phyloP scores from a whole-genome alignment of 1,284 basidiomycete genomes.

The Phaffia rhodozyma region DNA sequence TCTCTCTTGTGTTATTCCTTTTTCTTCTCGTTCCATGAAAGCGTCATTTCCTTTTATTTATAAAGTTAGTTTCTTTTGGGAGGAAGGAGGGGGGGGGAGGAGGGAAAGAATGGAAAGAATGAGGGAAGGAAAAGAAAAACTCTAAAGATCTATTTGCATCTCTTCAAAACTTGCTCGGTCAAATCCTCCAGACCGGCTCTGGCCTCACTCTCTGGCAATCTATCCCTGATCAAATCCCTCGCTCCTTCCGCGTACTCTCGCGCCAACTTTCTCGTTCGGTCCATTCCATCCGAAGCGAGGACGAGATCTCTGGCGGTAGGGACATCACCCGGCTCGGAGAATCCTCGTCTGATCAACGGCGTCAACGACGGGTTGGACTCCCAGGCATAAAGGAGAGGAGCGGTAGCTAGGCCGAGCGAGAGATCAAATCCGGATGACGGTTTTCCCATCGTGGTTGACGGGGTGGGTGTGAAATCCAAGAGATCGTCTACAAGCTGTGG shows the following conservation, averaged over 20 bases:
- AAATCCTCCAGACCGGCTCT: constrained; percentile 50
- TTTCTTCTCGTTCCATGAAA: too few relatives aligned
- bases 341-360: constrained; percentile 73
- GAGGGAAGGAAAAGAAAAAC: too few relatives aligned
- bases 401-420: constrained; percentile 75
- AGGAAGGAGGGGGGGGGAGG: too few relatives aligned
- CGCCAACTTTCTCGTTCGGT: constrained; percentile 68
- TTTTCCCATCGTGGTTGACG: constrained; percentile 58
- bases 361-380: constrained; percentile 69
- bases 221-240: constrained; percentile 47
- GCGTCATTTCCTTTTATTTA: too few relatives aligned
- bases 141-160: constrained; percentile 31
- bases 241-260: constrained; percentile 66
- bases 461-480: constrained; percentile 64
- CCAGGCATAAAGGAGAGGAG: constrained; percentile 87
- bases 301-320: constrained; percentile 66
- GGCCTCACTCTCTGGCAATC: constrained; percentile 73
- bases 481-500: constrained; percentile 81
- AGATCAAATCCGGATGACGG: constrained; percentile 72
- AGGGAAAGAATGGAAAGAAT: too few relatives aligned
- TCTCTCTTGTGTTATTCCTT: too few relatives aligned
- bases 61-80: too few relatives aligned
- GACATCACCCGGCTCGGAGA: constrained; percentile 69
- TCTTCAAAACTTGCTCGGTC: constrained; percentile 36
- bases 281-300: constrained; percentile 58